phyloP scores from a whole-genome alignment of 352 stramenopile species.

The Phytopythium kandeliae region DNA sequence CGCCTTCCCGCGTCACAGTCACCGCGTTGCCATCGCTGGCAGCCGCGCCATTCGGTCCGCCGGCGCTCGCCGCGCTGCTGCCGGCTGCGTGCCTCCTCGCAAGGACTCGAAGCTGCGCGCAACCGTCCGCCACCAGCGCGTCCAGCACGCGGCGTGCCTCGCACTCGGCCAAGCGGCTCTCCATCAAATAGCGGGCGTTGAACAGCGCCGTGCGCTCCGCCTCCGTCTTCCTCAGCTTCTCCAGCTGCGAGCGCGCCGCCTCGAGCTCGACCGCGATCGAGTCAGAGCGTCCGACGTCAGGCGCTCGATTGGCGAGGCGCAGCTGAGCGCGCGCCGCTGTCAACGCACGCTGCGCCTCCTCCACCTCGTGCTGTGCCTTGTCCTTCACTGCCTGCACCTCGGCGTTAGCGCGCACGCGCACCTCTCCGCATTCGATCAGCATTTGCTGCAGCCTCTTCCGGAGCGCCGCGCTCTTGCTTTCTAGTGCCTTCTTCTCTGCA shows the following conservation, averaged over 20 bases:
- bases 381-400: slow-evolving; percentile 48
- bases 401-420: slow-evolving; percentile 42
- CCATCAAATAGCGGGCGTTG: slow-evolving; percentile 39
- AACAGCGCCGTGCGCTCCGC: slow-evolving; percentile 36
- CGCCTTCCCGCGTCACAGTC: slow-evolving; percentile 40
- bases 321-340: slow-evolving; percentile 38
- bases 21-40: slow-evolving; percentile 15
- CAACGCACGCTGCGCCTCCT: slow-evolving; percentile 41
- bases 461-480: slow-evolving; percentile 61
- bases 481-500: slow-evolving; percentile 36
- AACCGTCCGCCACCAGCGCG: slow-evolving; percentile 34
- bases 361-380: slow-evolving; percentile 34
- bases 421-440: slow-evolving; percentile 73
- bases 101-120: slow-evolving; percentile 41
- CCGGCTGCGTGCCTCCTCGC: slow-evolving; percentile 4
- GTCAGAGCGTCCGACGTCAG: slow-evolving; percentile 39
- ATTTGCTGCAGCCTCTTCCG: slow-evolving; percentile 71
- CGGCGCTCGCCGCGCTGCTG: not conserved
- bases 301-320: slow-evolving; percentile 51
- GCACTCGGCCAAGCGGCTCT: slow-evolving; percentile 46
- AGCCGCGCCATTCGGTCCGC: slow-evolving; percentile 6
- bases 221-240: slow-evolving; percentile 41
- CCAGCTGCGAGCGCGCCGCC: slow-evolving; percentile 35
- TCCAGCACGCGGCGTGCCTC: slow-evolving; percentile 49
- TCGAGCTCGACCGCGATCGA: slow-evolving; percentile 47